Evolutionary conservation across 148 eudicot species (phyloP).

Genomic region (Rhododendron henanense): DNA sequence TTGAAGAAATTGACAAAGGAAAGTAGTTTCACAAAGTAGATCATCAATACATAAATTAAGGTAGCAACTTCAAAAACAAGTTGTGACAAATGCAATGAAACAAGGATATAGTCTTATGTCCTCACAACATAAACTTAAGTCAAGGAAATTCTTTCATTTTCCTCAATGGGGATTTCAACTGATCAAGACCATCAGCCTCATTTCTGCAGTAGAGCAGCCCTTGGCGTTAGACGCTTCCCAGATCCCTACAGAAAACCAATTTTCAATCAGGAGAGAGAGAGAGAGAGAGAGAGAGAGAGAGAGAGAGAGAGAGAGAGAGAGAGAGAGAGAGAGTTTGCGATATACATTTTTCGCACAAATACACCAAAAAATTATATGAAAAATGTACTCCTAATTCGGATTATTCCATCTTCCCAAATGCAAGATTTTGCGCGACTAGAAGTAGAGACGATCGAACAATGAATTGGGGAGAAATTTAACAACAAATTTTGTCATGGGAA

Average conservation of each 20-base stretch:
- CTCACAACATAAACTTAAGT: background rate
- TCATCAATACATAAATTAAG: background rate
- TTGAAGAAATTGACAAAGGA: background rate
- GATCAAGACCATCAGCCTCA: conserved; percentile 15
- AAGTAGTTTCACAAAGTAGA: background rate
- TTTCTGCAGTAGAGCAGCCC: conserved; percentile 40
- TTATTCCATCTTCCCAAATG: too few relatives aligned
- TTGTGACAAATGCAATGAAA: background rate
- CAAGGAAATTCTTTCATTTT: background rate
- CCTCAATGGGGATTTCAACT: background rate
- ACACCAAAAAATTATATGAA: too few relatives aligned
- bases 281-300: too few relatives aligned
- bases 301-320: background rate
- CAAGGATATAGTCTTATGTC: conserved; percentile 5
- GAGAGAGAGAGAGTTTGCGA: background rate
- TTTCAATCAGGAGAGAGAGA: background rate
- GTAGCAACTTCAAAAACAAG: background rate
- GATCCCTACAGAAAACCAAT: background rate
- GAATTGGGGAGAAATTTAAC: background rate
- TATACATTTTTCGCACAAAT: too few relatives aligned
- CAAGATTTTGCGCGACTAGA: background rate
- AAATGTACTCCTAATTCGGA: too few relatives aligned
- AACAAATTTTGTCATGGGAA: background rate
- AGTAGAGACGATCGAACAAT: too few relatives aligned
- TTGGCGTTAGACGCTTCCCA: background rate